Evolutionary conservation across 495 filamentous ascomycete genomes (phyloP), one percentile per base, ranked within the genome.

Genomic region (Durotheca rogersii): DNA sequence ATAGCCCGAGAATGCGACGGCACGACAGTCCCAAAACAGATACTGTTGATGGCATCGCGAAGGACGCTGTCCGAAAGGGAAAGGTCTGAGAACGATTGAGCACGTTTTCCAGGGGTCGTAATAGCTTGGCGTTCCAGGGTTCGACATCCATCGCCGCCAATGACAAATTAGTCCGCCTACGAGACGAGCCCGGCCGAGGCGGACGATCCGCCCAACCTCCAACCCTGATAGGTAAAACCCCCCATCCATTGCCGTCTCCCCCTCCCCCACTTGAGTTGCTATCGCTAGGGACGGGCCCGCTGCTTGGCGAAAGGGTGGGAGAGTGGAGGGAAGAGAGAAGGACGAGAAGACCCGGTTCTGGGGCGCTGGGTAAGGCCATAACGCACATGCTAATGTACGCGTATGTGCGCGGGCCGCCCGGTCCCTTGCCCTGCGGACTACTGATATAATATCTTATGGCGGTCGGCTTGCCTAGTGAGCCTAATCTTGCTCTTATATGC

Each of bases 81-180:
- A 53, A 50, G 9, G 51, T 14, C 12, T 60, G 61, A 64, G 61
- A 64, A 58, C 18, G 43, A 61, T 61, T 64, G 61, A 64, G 61
- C 61, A 64, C 51, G 47, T 64, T 64, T 64, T 58, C 41, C 43
- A 44, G 46, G 52, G 48, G 43, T 40, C 36, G 25, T 47, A 33
- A 42, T 30, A 47, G 36, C 49, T 54, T 50, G 46, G 51, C 43
- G 30, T 20, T 29, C 52, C 55, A 36, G 57, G 57, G 29, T 57
- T n/a, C 9, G 12, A 21, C 29, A 19, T 25, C 21, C 15, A 34
- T 10, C 25, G 5, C n/a, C 12, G 21, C 44, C 52, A 53, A 56
- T 53, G 37, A 32, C 18, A 29, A 10, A 9, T 34, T 47, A 38
- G 42, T 31, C 36, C 30, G 33, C 40, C 6, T 30, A 53, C n/a